A percentile compares a stretch with the other conserved stretches of the same genome.
These are phyloP conservation scores for Theobroma cacao DNA, from an alignment of 345 rosid species.

Conservation along the genomic window DNA sequence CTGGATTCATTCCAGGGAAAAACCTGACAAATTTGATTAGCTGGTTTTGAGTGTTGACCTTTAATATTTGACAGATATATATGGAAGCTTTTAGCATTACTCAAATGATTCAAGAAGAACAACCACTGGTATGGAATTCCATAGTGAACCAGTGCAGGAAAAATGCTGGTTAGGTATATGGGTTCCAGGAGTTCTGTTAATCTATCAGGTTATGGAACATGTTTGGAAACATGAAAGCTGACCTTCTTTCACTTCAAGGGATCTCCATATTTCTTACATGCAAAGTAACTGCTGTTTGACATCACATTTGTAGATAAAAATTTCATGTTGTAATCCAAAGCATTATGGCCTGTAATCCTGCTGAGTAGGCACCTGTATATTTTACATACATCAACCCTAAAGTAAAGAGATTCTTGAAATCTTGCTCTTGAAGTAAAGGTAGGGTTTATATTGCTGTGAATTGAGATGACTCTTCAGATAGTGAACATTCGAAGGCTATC, in stretches of 20 bases:
- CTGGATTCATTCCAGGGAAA: neutral
- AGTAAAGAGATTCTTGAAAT: neutral
- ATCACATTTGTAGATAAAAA: neutral
- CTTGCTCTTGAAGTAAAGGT: neutral
- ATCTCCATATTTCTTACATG: too few species aligned
- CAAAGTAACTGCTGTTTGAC: neutral
- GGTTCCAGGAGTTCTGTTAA: neutral
- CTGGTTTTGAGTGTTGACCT: neutral
- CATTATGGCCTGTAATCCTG: conserved; percentile 2
- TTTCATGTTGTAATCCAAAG: neutral
- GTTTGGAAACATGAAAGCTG: neutral
- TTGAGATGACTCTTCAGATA: neutral
- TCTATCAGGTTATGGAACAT: neutral
- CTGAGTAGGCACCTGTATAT: neutral
- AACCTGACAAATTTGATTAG: neutral
- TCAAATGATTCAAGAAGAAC: neutral
- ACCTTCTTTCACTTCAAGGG: neutral
- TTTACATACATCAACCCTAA: neutral
- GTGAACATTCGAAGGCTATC: neutral
- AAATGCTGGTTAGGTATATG: neutral
- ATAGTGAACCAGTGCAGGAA: neutral
- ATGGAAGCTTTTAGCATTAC: neutral
- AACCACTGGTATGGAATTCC: neutral
- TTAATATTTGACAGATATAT: neutral
- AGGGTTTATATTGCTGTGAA: neutral